Evolutionary conservation across 1,139 yeast genomes (phyloP).

Genomic region (Blastobotrys ciferrii): DNA sequence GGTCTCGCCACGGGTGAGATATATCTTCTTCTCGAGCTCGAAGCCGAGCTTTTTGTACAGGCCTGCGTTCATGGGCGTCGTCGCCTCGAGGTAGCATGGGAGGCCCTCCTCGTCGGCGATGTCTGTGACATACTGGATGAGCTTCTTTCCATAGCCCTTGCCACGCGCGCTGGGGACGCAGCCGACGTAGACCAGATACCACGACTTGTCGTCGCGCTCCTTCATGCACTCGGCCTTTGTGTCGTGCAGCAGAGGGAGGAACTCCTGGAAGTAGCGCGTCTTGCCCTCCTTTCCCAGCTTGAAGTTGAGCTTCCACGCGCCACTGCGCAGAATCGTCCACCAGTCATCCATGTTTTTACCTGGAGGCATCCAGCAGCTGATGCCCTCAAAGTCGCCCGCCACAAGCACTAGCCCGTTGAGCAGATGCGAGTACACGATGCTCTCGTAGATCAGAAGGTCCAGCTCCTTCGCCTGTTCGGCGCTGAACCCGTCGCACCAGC

Average conservation of each 20-base stretch:
- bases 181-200: constrained; percentile 63
- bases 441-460: constrained; percentile 52
- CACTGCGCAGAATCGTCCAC: constrained; percentile 53
- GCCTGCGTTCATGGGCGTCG: constrained; percentile 52
- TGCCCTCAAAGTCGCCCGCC: constrained; percentile 55
- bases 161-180: constrained; percentile 60
- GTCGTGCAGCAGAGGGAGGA: constrained; percentile 58
- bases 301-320: constrained; percentile 54
- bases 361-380: constrained; percentile 62
- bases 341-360: constrained; percentile 48
- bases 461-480: constrained; percentile 40
- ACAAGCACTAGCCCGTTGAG: constrained; percentile 56
- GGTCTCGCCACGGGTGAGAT: constrained; percentile 20
- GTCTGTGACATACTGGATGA: constrained; percentile 56
- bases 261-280: constrained; percentile 52
- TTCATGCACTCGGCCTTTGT: constrained; percentile 37
- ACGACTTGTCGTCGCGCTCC: constrained; percentile 43
- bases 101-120: constrained; percentile 47
- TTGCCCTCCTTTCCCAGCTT: constrained; percentile 52
- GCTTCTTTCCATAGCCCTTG: constrained; percentile 60
- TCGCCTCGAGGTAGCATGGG: constrained; percentile 58
- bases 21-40: constrained; percentile 21
- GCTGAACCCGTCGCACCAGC: constrained; percentile 43
- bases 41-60: constrained; percentile 61
- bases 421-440: constrained; percentile 57